These are phyloP conservation scores for Coemansia sp. DNA, from an alignment of 192 early-diverging fungal genomes.

Conservation along the genomic window DNA sequence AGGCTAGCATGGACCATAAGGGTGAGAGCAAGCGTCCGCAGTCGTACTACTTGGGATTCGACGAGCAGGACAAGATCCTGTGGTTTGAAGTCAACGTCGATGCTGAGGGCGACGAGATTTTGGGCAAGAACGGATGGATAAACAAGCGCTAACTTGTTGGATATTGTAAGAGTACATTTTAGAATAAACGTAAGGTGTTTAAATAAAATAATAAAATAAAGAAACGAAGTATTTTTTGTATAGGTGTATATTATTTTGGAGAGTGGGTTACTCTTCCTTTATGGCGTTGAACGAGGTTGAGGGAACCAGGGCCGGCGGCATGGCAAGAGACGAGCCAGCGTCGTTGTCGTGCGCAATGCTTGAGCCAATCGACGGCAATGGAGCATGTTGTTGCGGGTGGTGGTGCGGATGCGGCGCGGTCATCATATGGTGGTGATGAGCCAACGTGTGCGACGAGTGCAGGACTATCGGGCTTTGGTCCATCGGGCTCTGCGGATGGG, in stretches of 20 bases:
- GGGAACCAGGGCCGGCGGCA: not conserved
- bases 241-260: not conserved
- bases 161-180: not conserved
- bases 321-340: not conserved
- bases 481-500: not conserved
- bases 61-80: constrained; percentile 17
- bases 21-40: constrained; percentile 2
- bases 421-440: constrained; percentile 6
- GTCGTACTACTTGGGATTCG: constrained; percentile 36
- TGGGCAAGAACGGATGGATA: constrained; percentile 18
- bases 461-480: constrained; percentile 18
- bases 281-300: constrained; percentile 20
- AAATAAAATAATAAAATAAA: constrained; percentile 1
- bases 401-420: constrained; percentile 17
- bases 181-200: not conserved
- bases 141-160: not conserved
- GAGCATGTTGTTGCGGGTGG: constrained; percentile 6
- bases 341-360: not conserved
- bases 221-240: constrained; percentile 4
- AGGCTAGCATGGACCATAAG: not conserved
- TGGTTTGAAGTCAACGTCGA: constrained; percentile 41
- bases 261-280: not conserved
- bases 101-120: constrained; percentile 18
- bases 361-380: constrained; percentile 3
- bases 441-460: constrained; percentile 8